Conservation (phyloP, 306 rosid genomes). For the Ziziphus jujuba region DNA sequence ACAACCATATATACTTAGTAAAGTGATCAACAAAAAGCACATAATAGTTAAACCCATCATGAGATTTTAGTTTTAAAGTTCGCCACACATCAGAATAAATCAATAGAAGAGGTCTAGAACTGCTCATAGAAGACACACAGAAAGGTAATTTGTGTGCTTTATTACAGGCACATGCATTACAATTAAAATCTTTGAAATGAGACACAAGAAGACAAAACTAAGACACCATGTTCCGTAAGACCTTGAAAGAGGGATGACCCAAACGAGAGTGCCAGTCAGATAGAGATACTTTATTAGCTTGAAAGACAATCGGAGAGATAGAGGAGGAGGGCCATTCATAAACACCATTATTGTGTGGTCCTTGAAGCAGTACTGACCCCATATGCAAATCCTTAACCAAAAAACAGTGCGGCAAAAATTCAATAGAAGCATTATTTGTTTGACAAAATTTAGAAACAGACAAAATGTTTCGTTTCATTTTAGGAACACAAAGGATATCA, state of each 20-base stretch:
- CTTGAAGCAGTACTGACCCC: background rate
- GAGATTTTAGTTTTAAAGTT: background rate
- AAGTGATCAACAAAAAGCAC: no score
- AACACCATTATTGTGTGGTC: background rate
- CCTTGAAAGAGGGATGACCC: no score
- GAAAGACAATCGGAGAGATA: no score
- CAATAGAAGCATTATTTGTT: conserved; percentile 3
- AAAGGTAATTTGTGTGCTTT: background rate
- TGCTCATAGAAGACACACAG: background rate
- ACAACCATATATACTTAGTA: background rate
- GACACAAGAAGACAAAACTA: background rate
- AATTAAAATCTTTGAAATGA: background rate
- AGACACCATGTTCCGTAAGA: no score
- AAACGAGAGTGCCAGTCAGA: no score
- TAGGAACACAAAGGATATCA: conserved; percentile 1
- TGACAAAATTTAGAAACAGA: background rate
- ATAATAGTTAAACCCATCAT: no score
- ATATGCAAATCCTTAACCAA: background rate
- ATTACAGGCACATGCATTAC: background rate
- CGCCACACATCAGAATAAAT: background rate
- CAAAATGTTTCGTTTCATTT: background rate
- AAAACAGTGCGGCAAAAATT: conserved; percentile 5
- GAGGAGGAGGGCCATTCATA: no score
- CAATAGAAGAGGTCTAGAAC: background rate
- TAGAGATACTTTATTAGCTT: no score